Base-by-base conservation (phyloP, 2,329 filamentous ascomycete species). In the Talaromyces sp. region DNA sequence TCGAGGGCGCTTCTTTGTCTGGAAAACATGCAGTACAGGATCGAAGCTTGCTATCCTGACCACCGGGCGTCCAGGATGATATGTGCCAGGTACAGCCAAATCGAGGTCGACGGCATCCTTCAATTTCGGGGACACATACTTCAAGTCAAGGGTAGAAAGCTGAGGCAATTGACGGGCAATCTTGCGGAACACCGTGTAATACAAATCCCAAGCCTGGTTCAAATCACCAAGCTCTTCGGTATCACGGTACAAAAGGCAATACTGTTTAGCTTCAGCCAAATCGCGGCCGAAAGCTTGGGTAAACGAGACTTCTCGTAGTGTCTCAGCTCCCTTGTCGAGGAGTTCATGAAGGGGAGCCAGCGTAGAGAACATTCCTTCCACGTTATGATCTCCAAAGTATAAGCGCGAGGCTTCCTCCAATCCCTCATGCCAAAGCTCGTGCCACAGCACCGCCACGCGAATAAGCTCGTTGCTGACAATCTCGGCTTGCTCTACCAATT, bases 401-500 rank as follows among this genome's bases (percentile, higher is more conserved):
- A 99, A 81, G 58, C 95, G 86, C 32, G 92, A 97, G 1, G 95
- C 96, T 78, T 99, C 96, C 75, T 99, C 95, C 17, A 99, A 82
- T 29, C 90, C 96, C 75, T 99, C 96, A 67, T 99, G 95, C 95
- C 95, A 99, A 66, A 96, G 89, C 71, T 99, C 95, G 71, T 99
- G 95, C 96, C 96, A 99, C 26, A 99, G 77, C 1, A 99, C 93
- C 17, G 95, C 95, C 62, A 99, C 96, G 56, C 95, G 88, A 70
- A 99, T 98, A 59, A 99, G 85, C 73, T 99, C 96, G 70, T 95
- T 90, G 73, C 93, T 98, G 66, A 99, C 93, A 53, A 93, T 83
- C 71, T 96, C 93, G 38, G 95, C 95, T 75, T 99, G 95, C 65
- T 97, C 91, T 9, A 99, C 95, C 38, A 99, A 84, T 68, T 86